Conservation (phyloP, 2,329 filamentous ascomycete genomes). For the Hypocreales sp. region DNA sequence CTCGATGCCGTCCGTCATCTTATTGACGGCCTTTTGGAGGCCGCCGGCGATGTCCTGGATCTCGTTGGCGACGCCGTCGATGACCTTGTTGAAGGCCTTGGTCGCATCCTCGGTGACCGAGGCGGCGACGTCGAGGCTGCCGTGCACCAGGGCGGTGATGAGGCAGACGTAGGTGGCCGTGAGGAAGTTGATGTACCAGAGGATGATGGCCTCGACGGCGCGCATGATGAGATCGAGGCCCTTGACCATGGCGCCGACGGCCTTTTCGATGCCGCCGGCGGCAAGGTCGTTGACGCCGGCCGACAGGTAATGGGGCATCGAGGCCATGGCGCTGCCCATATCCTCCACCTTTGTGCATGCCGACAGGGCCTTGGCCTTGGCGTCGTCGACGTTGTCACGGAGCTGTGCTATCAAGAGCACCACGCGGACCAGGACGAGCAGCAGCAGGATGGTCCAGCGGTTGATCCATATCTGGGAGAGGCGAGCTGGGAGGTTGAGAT, state of each 20-base stretch:
- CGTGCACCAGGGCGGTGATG: constrained; percentile 67
- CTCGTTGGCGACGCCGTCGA: constrained; percentile 38
- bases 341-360: constrained; percentile 89
- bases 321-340: constrained; percentile 87
- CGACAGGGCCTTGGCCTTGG: constrained; percentile 67
- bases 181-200: constrained; percentile 87
- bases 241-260: constrained; percentile 64
- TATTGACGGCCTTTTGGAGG: constrained; percentile 30
- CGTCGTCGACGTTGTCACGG: constrained; percentile 57
- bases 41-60: constrained; percentile 42
- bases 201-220: constrained; percentile 70
- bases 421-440: constrained; percentile 71
- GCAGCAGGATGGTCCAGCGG: constrained; percentile 80
- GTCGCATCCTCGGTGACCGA: constrained; percentile 37
- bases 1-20: constrained; percentile 27
- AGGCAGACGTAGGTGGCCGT: constrained; percentile 84
- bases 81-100: constrained; percentile 30
- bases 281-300: constrained; percentile 77
- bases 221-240: constrained; percentile 68
- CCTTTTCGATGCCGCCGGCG: constrained; percentile 62
- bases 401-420: constrained; percentile 62
- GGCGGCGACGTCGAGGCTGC: constrained; percentile 55
- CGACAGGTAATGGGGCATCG: constrained; percentile 93
- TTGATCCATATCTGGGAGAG: constrained; percentile 97
- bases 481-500: constrained; percentile 76